Evolutionary conservation across 768 basidiomycete species (phyloP).

Genomic region (Basidioascus undulatus): DNA sequence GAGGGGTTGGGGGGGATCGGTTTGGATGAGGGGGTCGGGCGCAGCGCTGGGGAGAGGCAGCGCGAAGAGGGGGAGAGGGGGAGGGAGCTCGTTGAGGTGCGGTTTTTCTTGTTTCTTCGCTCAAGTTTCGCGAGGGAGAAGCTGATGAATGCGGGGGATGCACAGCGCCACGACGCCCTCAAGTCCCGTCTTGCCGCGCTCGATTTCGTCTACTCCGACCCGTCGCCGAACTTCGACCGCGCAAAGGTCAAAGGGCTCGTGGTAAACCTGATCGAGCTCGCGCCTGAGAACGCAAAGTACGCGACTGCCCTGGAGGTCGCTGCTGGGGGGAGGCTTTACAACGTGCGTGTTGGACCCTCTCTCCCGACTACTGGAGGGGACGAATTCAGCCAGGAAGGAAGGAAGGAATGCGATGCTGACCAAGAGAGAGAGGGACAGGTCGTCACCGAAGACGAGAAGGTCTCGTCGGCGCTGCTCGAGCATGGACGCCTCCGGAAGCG

Average conservation of each 20-base stretch:
- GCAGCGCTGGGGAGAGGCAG: too few species aligned
- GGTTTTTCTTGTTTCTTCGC: too few species aligned
- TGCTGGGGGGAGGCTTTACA: slow-evolving; percentile 69
- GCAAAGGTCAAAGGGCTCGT: slow-evolving; percentile 74
- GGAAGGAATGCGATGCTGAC: too few species aligned
- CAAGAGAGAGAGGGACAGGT: too few species aligned
- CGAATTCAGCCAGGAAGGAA: too few species aligned
- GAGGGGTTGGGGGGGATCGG: too few species aligned
- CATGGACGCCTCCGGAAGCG: slow-evolving; percentile 57
- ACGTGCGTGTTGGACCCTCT: slow-evolving; percentile 22
- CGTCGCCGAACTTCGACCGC: slow-evolving; percentile 56
- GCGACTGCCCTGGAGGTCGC: slow-evolving; percentile 81
- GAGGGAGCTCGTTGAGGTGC: too few species aligned
- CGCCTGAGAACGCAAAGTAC: slow-evolving; percentile 41
- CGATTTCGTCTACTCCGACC: slow-evolving; percentile 61
- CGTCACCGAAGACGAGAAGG: slow-evolving; percentile 69
- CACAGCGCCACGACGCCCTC: slow-evolving; percentile 21
- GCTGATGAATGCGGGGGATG: too few species aligned
- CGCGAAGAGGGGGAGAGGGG: too few species aligned
- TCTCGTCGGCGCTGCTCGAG: slow-evolving; percentile 62
- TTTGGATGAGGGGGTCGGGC: too few species aligned
- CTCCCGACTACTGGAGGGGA: too few species aligned
- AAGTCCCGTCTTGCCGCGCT: slow-evolving; percentile 41
- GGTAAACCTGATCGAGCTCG: slow-evolving; percentile 60
- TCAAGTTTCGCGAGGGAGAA: too few species aligned